Evolutionary conservation across 2,329 filamentous ascomycete species (phyloP).

Genomic region (Arthrocladium fulminans): DNA sequence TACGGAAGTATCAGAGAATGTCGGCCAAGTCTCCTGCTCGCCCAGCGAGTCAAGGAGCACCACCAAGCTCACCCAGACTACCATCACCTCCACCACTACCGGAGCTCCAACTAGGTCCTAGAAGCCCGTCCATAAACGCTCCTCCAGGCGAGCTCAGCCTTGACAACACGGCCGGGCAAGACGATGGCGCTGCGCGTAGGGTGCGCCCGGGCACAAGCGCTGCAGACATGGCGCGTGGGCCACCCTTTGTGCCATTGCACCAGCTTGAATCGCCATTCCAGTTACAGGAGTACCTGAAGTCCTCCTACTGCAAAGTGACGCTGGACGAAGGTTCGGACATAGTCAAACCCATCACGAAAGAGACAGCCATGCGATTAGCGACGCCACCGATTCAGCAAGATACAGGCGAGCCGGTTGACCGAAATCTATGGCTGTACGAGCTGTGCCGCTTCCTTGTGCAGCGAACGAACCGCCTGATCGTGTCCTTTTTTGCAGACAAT

Average conservation of each 20-base stretch:
- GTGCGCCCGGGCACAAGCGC: conserved; percentile 89
- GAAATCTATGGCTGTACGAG: conserved; percentile 92
- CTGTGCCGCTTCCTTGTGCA: conserved; percentile 92
- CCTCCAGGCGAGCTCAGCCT: conserved; percentile 47
- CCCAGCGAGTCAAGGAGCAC: conserved; percentile 31
- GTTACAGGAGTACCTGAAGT: conserved; percentile 91
- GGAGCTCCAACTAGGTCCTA: conserved; percentile 81
- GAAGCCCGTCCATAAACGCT: conserved; percentile 60
- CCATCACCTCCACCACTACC: conserved; percentile 91
- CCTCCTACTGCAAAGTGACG: conserved; percentile 76
- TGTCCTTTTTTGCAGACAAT: conserved; percentile 83
- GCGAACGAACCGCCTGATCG: conserved; percentile 85
- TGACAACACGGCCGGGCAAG: conserved; percentile 49
- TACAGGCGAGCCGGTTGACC: conserved; percentile 50
- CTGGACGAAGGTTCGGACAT: conserved; percentile 46
- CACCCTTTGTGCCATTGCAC: conserved; percentile 73
- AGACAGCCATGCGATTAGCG: conserved; percentile 66
- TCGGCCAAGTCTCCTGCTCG: conserved; percentile 24
- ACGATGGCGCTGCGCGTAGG: conserved; percentile 68
- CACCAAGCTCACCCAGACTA: conserved; percentile 76
- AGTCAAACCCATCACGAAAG: conserved; percentile 63
- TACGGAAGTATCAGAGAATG: conserved; percentile 3
- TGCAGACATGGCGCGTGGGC: conserved; percentile 86
- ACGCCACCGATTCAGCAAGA: conserved; percentile 59
- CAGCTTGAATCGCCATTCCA: conserved; percentile 97